Base-by-base conservation (phyloP, 345 rosid genomes). In the Murraya koenigii region DNA sequence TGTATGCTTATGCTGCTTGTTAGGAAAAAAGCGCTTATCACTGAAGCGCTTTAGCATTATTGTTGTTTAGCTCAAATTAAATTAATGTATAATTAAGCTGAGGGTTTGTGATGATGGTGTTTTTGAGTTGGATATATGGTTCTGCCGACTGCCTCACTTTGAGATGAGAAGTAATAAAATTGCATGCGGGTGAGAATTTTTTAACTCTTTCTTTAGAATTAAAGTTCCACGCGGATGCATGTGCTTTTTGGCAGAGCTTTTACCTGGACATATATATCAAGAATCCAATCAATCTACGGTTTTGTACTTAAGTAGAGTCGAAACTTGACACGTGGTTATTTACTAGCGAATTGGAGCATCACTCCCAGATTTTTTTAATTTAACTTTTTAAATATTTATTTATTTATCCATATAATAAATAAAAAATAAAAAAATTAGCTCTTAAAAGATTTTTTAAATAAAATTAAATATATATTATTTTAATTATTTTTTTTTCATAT, bases 191-290 rank as follows among this genome's bases (percentile, higher is more conserved):
- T n/a, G 59, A 47, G 54, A 44, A 2, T 44, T 52, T 52, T 49
- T 52, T 52, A 7, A 0, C 1, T 52, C 17, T 52, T 49, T 17
- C 7, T 10, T 52, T 23, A 14, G 0, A 28, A 9, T n/a, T 58
- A 44, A 20, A 55, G 13, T 22, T 72, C 49, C 75, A 72, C 52
- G 66, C 38, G 76, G 67, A 23, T 25, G n/a, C 76, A 60, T 59
- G 76, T 60, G 66, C 54, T 38, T 22, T 8, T 38, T 38, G 23
- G 41, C 74, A 70, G 23, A 17, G 25, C 20, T 35, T 52, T 44
- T 20, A 36, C 39, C 13, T 23, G 17, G 6, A n/a, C 7, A 1
- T 6, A 14, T 58, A 1, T 11, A 14, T 58, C 64, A 3, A 11
- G 49, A 11, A 44, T 44, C 49, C 49, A 44, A 44, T 44, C 33